Evolutionary conservation across 148 eudicot genomes (phyloP), one percentile per base, ranked within the genome.

Genomic region (Gaultheria prostrata): DNA sequence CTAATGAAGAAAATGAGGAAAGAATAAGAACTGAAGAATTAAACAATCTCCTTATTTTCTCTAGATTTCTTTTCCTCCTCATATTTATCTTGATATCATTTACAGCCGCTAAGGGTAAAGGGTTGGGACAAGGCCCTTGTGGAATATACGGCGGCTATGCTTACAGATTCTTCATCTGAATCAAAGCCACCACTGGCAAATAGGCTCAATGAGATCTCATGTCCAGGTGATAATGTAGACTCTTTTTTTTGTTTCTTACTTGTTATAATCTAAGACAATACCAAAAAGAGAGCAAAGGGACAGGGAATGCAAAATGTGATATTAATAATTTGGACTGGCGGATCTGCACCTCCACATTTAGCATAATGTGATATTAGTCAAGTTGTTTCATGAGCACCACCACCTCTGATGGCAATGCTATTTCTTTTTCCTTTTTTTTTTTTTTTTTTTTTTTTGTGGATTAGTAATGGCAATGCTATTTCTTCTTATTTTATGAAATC

Each of bases 61-160:
- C 39, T 67, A 67, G 72, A 67, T 67, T 30, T 67, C 17, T 67
- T 30, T 67, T 65, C 17, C 1, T 65, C 14, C 33, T 65, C 71
- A 63, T 8, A 2, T 59, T 69, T 45, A 32, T 46, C 6, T 63
- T 43, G 32, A 21, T 54, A 50, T 65, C 54, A 0, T 84, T 81
- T 88, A 86, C 94, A 96, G 99, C 98, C 99, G 46, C 85, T 96
- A 71, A 91, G 88, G 85, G 87, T 84, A 12, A 96, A 91, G 89
- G 93, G 90, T 81, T 94, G 99, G 98, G 99, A 96, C 85, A 96
- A 73, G 85, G 98, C 99, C 46, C 91, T 96, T 54, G 91, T 87
- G 70, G 98, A 96, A 75, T 92, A 69, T 82, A 87, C 92, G 1
- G 90, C 89, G 39, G 97, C 95, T 54, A 90, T 90, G 94, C 82